Conservation (phyloP, 345 rosid species). For the Sisymbrium irio region DNA sequence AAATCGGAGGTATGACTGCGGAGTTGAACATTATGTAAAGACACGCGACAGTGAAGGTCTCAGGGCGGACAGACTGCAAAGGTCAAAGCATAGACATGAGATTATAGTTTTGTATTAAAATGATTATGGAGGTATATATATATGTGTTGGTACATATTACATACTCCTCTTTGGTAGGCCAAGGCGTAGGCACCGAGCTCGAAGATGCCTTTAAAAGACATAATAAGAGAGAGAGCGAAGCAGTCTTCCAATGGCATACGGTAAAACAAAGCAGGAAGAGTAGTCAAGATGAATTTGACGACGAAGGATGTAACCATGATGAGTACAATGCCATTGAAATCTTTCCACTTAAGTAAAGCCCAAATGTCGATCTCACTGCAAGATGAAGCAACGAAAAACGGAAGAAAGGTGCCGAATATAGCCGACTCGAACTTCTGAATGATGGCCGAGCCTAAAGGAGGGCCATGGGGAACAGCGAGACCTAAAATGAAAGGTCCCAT, state of each 20-base stretch:
- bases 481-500: conserved; percentile 47
- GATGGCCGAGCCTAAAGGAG: conserved; percentile 50
- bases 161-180: conserved; percentile 33
- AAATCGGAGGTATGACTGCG: conserved; percentile 39
- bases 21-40: conserved; percentile 24
- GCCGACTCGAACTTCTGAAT: conserved; percentile 42
- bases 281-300: conserved; percentile 34
- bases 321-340: not conserved
- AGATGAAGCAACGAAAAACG: conserved; percentile 29
- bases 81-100: conserved; percentile 15
- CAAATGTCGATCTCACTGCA: conserved; percentile 9
- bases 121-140: not conserved
- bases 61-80: conserved; percentile 32
- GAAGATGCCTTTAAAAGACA: conserved; percentile 47
- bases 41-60: conserved; percentile 29
- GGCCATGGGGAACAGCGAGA: conserved; percentile 48
- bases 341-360: conserved; percentile 13
- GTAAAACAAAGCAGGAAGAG: conserved; percentile 40
- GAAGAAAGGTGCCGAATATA: conserved; percentile 31
- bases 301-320: conserved; percentile 17
- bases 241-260: conserved; percentile 48
- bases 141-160: not conserved
- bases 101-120: not conserved
- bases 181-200: conserved; percentile 38
- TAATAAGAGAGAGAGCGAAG: conserved; percentile 44